phyloP scores from a whole-genome alignment of 1,284 basidiomycete genomes.

The Ustilago shanxiensis region DNA sequence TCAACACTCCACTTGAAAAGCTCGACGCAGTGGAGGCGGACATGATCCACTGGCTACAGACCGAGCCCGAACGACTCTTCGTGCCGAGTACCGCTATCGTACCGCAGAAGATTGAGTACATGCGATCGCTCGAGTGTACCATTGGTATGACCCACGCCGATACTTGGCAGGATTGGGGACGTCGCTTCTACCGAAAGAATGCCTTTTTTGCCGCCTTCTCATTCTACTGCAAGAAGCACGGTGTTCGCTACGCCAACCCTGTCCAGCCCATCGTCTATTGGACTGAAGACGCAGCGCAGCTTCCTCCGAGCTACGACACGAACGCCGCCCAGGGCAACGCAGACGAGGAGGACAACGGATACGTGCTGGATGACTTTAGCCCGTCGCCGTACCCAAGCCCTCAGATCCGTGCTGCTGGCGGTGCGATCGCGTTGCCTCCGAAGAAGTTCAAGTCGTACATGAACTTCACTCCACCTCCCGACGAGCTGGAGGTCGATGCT shows the following conservation, averaged over 20 bases:
- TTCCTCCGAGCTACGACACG: slow-evolving; percentile 57
- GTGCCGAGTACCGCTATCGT: slow-evolving; percentile 64
- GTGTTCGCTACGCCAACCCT: slow-evolving; percentile 58
- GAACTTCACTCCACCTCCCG: slow-evolving; percentile 62
- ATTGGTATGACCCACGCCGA: slow-evolving; percentile 67
- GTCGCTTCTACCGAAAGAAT: slow-evolving; percentile 60
- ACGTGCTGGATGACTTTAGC: slow-evolving; percentile 52
- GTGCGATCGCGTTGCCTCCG: slow-evolving; percentile 36
- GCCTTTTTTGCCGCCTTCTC: slow-evolving; percentile 66
- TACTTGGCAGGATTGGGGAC: slow-evolving; percentile 69
- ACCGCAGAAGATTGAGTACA: slow-evolving; percentile 63
- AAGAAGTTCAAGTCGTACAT: slow-evolving; percentile 59
- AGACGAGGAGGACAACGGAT: slow-evolving; percentile 47
- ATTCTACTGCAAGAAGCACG: slow-evolving; percentile 68
- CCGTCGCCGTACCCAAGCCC: slow-evolving; percentile 47
- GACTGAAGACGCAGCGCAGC: slow-evolving; percentile 52
- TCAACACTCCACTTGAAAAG: slow-evolving; percentile 63
- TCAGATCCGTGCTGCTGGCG: slow-evolving; percentile 38
- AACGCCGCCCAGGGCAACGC: slow-evolving; percentile 11
- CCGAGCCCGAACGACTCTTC: slow-evolving; percentile 66
- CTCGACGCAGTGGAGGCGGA: slow-evolving; percentile 66
- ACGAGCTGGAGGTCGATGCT: slow-evolving; percentile 56
- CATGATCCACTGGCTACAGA: slow-evolving; percentile 67
- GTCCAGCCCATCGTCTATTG: slow-evolving; percentile 64
- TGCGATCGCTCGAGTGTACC: slow-evolving; percentile 63